These are phyloP conservation scores for Aspergillus brasiliensis DNA, from an alignment of 2,329 filamentous ascomycete species.

Conservation along the genomic window DNA sequence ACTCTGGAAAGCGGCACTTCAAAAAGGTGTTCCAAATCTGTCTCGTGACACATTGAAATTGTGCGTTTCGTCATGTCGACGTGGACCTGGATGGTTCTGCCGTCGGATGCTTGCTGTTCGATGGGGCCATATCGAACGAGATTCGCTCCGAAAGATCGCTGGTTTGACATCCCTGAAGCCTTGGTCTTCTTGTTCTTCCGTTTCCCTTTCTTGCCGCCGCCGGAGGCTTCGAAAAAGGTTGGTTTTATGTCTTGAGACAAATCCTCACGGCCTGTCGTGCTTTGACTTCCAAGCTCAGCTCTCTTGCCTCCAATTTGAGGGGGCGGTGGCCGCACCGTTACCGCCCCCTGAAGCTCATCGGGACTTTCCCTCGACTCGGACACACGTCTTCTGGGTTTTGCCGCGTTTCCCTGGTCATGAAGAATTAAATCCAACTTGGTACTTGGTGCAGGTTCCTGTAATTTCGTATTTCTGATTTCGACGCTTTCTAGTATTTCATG, in stretches of 20 bases:
- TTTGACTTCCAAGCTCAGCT: conserved; percentile 5
- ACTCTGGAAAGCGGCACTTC: conserved; percentile 20
- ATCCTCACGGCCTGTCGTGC: conserved; percentile 11
- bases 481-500: conserved; percentile 18
- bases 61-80: conserved; percentile 15
- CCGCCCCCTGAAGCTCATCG: conserved; percentile 44
- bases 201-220: conserved; percentile 15
- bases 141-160: conserved; percentile 18
- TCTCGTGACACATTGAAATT: conserved; percentile 10
- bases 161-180: neutral
- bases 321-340: conserved; percentile 29
- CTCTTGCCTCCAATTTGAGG: conserved; percentile 12
- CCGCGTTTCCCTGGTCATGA: neutral
- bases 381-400: neutral
- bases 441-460: neutral
- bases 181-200: conserved; percentile 10
- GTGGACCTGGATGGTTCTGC: conserved; percentile 14
- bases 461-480: conserved; percentile 14
- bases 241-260: conserved; percentile 38
- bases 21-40: neutral
- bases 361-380: conserved; percentile 37
- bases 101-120: conserved; percentile 10
- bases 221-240: conserved; percentile 28
- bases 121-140: conserved; percentile 27
- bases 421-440: neutral